Evolutionary conservation across 352 stramenopile genomes (phyloP), one percentile per base, ranked within the genome.

Genomic region (Pythium dissimile): DNA sequence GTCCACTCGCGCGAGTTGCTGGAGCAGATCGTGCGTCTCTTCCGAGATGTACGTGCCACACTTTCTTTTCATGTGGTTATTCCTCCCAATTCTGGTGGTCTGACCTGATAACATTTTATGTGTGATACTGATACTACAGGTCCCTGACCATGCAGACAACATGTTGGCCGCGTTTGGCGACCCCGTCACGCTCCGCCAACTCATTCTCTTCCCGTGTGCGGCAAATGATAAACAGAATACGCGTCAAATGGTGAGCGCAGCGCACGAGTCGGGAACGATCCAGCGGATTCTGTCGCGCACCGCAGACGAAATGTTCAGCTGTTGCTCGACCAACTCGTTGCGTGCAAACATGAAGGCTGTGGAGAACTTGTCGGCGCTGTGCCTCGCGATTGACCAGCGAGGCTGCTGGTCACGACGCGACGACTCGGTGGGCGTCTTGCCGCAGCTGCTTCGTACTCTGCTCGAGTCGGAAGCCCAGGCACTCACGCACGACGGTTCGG

Each of bases 241-340:
- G 11, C 48, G 27, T 6, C 8, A 26, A 5, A 26, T 7, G 10
- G 15, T 3, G 21, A 51, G 0, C 34, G 37, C 3, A 8, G 16
- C 20, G 23, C 16, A 50, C 47, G 15, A 64, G 67, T 54, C 64
- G 63, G 72, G 67, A 0, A 81, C 77, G 12, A 66, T 84, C 15
- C 84, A 94, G 45, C 68, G 77, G 18, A 91, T 94, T 18, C 66
- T 94, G 1, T 59, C 62, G n/a, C 78, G 84, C 10, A 77, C 79
- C 18, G 55, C 66, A 8, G 35, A 54, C 16, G 77, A 88, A 8
- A 56, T 71, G 21, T 79, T 91, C 63, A 47, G 23, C 0, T 43
- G 54, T 5, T 84, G 80, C 7, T 34, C 62, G 0, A 27, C 70
- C 0, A 67, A 72, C 45, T 91, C 82, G 0, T 27, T 94, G 13